phyloP scores from a whole-genome alignment of 768 basidiomycete species.

The Trametes cinnabarina region DNA sequence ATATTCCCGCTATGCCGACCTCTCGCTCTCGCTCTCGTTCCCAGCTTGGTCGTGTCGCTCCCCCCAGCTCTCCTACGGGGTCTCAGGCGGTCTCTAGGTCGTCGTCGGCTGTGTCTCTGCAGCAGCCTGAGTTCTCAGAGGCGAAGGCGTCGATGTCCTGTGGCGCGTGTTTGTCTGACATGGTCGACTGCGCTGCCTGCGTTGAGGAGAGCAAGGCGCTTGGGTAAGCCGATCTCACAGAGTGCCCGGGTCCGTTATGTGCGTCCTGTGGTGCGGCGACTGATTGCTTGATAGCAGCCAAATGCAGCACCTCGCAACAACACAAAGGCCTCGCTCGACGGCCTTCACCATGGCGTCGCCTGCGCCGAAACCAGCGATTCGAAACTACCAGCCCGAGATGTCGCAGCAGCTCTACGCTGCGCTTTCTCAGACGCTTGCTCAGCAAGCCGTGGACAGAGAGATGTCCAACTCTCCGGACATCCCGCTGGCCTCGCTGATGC shows the following conservation, averaged over 20 bases:
- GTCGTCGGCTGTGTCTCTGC: neutral
- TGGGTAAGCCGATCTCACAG: neutral
- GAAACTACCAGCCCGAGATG: neutral
- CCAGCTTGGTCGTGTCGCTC: neutral
- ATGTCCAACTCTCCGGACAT: neutral
- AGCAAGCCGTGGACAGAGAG: neutral
- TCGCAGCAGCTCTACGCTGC: neutral
- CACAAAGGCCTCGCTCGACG: neutral
- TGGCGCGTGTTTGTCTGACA: neutral
- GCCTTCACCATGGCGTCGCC: neutral
- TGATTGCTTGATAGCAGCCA: neutral
- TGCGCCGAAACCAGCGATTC: no score
- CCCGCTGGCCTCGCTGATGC: neutral
- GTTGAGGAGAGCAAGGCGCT: neutral
- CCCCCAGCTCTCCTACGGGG: neutral
- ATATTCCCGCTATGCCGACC: neutral
- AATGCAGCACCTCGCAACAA: neutral
- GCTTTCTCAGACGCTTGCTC: neutral
- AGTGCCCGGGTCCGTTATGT: neutral
- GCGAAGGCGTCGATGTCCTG: neutral
- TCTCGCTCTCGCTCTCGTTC: neutral
- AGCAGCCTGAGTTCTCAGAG: neutral
- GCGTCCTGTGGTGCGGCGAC: neutral
- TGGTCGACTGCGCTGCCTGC: neutral
- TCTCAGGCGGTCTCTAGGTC: neutral